These are phyloP conservation scores for Bipolaris cookei DNA, from an alignment of 2,329 filamentous ascomycete species.

Conservation along the genomic window DNA sequence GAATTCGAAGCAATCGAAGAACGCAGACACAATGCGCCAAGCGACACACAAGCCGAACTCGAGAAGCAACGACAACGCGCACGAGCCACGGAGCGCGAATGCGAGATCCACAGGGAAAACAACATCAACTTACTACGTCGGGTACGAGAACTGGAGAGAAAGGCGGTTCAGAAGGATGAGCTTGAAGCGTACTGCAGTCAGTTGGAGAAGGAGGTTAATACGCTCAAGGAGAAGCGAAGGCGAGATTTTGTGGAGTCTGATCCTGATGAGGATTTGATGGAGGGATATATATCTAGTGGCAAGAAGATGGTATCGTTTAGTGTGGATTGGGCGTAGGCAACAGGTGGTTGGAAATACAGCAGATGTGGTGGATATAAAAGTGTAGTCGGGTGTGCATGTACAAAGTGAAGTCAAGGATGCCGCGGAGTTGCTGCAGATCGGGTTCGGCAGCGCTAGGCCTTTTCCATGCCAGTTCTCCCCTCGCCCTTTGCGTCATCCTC, in stretches of 20 bases:
- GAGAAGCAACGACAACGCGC: conserved; percentile 4
- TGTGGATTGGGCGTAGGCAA: background rate
- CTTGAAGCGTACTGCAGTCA: conserved; percentile 6
- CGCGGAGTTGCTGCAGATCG: conserved; percentile 8
- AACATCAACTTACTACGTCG: background rate
- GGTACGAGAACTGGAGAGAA: background rate
- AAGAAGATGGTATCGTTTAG: background rate
- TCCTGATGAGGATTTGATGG: background rate
- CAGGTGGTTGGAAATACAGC: background rate
- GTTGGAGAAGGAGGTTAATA: background rate
- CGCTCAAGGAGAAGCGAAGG: background rate
- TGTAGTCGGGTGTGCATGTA: background rate
- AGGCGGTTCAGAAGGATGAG: background rate
- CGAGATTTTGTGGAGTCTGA: background rate
- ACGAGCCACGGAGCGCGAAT: conserved; percentile 1
- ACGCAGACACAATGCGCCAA: background rate
- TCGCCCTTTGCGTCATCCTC: conserved; percentile 17
- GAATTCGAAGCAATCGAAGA: conserved; percentile 2
- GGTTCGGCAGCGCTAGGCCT: conserved; percentile 13
- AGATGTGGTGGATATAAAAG: no score
- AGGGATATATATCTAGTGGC: no score
- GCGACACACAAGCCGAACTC: background rate
- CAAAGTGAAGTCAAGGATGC: background rate
- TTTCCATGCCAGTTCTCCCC: conserved; percentile 1
- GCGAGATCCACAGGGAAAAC: background rate